phyloP scores from a whole-genome alignment of 169 alveolate species.

The Cryptosporidium viatorum region DNA sequence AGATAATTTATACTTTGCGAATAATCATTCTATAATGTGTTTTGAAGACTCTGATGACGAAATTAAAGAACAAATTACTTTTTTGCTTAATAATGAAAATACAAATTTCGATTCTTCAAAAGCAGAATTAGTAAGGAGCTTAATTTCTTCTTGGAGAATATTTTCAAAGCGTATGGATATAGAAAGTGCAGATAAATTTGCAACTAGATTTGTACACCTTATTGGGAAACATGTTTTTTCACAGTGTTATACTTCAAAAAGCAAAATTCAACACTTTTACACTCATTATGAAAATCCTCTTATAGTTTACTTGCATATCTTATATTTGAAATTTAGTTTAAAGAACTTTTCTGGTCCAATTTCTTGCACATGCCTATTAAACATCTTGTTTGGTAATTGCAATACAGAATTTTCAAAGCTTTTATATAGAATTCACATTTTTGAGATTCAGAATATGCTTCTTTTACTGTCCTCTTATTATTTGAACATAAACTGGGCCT shows the following conservation, averaged over 20 bases:
- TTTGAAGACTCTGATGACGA: background rate
- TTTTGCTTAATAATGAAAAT: background rate
- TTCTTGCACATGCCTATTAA: conserved; percentile 2
- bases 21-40: background rate
- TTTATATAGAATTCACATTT: conserved; percentile 2
- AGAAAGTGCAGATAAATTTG: background rate
- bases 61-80: conserved; percentile 1
- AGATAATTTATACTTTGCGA: background rate
- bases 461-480: conserved; percentile 43
- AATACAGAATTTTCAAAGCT: conserved; percentile 17
- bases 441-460: conserved; percentile 50
- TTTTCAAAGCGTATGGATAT: conserved; percentile 30
- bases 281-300: conserved; percentile 29
- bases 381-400: conserved; percentile 27
- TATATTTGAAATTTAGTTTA: conserved; percentile 4
- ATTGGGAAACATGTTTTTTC: conserved; percentile 1
- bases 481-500: conserved; percentile 39
- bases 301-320: conserved; percentile 24
- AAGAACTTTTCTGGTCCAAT: conserved; percentile 20
- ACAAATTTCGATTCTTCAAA: background rate
- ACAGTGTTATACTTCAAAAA: background rate
- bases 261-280: conserved; percentile 19
- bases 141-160: conserved; percentile 15
- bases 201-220: background rate
- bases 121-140: background rate